Evolutionary conservation across 345 rosid species (phyloP).

Genomic region (rapeseed (Brassica napus)): DNA sequence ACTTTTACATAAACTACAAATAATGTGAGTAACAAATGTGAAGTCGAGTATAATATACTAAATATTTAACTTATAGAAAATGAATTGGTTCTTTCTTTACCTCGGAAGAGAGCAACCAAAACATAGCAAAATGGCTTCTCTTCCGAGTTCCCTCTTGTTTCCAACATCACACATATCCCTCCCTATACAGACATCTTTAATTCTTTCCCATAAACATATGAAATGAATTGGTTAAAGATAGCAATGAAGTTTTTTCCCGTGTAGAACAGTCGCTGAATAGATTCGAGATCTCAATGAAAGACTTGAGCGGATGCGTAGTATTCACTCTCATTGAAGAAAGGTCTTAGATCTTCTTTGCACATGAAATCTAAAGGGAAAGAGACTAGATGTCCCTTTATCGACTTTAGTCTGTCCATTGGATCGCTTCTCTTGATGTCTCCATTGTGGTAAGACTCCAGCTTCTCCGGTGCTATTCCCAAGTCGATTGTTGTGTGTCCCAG

Average conservation of each 20-base stretch:
- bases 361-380: constrained; percentile 91
- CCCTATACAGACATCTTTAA: constrained; percentile 36
- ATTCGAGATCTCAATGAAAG: constrained; percentile 55
- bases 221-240: constrained; percentile 18
- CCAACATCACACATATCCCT: constrained; percentile 13
- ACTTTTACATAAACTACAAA: constrained; percentile 7
- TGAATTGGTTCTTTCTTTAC: constrained; percentile 11
- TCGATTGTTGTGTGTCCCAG: constrained; percentile 87
- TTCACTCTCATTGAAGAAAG: constrained; percentile 90
- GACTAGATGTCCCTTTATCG: constrained; percentile 84
- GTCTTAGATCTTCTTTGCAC: constrained; percentile 93
- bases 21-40: constrained; percentile 2
- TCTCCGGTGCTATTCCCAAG: constrained; percentile 81
- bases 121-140: constrained; percentile 21
- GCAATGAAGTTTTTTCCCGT: constrained; percentile 23
- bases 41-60: not conserved
- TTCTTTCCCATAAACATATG: constrained; percentile 17
- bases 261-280: not conserved
- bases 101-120: constrained; percentile 33
- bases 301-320: constrained; percentile 93
- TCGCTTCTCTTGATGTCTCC: constrained; percentile 60
- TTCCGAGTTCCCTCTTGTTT: constrained; percentile 14
- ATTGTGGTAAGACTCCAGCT: constrained; percentile 63
- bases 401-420: constrained; percentile 66
- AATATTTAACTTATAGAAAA: constrained; percentile 2